Base-by-base conservation (phyloP, 2,329 filamentous ascomycete genomes). In the Neofusicoccum kwambonambiense region DNA sequence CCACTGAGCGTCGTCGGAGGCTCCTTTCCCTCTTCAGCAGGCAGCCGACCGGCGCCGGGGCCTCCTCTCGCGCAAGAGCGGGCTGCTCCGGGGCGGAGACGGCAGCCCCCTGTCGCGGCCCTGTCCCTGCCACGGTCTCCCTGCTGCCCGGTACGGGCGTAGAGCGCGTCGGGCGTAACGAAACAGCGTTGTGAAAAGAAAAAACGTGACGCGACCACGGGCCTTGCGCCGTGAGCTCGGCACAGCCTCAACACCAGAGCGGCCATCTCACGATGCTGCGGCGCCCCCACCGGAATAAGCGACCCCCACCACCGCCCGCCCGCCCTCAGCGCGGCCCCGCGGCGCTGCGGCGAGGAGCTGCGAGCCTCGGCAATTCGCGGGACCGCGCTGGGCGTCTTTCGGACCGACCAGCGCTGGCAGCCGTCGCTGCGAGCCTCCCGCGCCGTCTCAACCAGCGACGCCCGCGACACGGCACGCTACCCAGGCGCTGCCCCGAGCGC, bases 191-290 rank as follows among this genome's bases (percentile, higher is more conserved):
- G 37, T 58, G 37, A 41, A 42, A 58, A 44, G 54, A 58, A 45
- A 58, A 45, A 44, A 42, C 54, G 15, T 58, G 31, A 58, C 27
- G 54, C 39, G n/a, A 22, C 6, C 52, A 57, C 52, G 39, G 52
- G 41, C 39, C 39, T 17, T 39, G 2, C 31, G 51, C 34, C 51
- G 15, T 31, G 27, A 5, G 27, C 27, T 31, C 35, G 52, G 37
- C 52, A 58, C 39, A 58, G 54, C 54, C 54, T 58, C 54, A 58
- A 58, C 54, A 58, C 54, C 54, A 58, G 54, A 35, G 19, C 39
- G 41, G 54, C 22, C 54, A 44, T 42, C 39, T 58, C 54, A 58
- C 54, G 54, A 58, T 58, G 54, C 54, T 42, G 15, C 51, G 35
- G 17, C 37, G 37, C 42, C 52, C 52, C 52, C 39, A 58, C 22